phyloP scores from a whole-genome alignment of 176 grass and related monocot species.

The Guadua angustifolia region DNA sequence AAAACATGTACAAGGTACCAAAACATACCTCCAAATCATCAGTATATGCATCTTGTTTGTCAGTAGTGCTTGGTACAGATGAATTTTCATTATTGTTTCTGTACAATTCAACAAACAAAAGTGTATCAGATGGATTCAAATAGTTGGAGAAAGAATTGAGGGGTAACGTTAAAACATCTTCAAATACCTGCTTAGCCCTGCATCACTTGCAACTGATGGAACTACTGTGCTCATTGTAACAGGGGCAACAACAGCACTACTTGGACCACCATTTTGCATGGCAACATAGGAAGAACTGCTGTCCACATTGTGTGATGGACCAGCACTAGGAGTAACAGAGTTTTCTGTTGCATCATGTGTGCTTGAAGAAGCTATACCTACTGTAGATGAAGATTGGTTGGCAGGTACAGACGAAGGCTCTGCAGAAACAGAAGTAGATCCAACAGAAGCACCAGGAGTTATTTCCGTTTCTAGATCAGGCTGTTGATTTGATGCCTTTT shows the following conservation, averaged over 20 bases:
- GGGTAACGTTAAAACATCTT: conserved; percentile 15
- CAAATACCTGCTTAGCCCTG: conserved; percentile 47
- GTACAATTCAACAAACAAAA: conserved; percentile 38
- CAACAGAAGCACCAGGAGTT: conserved; percentile 36
- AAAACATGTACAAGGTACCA: conserved; percentile 1
- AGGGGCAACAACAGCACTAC: conserved; percentile 38
- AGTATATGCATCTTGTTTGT: conserved; percentile 60
- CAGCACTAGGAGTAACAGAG: conserved; percentile 45
- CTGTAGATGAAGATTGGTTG: conserved; percentile 47
- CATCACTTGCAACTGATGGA: conserved; percentile 46
- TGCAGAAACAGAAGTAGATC: conserved; percentile 46
- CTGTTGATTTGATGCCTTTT: conserved; percentile 59
- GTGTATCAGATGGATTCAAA: conserved; percentile 5
- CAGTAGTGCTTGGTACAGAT: conserved; percentile 31
- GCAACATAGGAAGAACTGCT: conserved; percentile 35
- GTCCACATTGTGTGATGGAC: conserved; percentile 37
- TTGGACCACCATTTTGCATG: conserved; percentile 48
- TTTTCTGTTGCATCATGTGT: conserved; percentile 47
- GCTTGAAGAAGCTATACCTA: conserved; percentile 48
- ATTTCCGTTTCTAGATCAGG: conserved; percentile 42
- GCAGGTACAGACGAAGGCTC: conserved; percentile 41
- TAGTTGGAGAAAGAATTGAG: conserved; percentile 22
- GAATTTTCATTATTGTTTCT: conserved; percentile 61
- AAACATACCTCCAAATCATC: conserved; percentile 81
- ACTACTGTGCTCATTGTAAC: conserved; percentile 29